Conservation (phyloP, 2,329 filamentous ascomycete species). For the Kalmusia sp. region DNA sequence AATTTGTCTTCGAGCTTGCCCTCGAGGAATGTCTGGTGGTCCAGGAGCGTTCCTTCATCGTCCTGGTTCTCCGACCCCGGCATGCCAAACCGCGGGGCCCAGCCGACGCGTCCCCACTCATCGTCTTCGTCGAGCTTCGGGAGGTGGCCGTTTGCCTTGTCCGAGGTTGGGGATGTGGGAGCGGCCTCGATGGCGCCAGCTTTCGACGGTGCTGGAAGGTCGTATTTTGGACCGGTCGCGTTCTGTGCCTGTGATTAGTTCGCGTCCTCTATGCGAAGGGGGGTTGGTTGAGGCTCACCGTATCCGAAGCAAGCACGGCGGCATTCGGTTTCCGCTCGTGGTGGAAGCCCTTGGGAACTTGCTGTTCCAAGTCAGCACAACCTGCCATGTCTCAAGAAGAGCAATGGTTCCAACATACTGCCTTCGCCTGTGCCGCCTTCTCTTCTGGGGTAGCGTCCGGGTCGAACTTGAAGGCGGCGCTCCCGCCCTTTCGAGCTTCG, state of each 20-base stretch:
- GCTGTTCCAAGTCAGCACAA: slow-evolving; percentile 51
- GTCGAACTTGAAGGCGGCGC: slow-evolving; percentile 83
- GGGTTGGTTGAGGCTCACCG: slow-evolving; percentile 50
- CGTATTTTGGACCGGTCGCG: slow-evolving; percentile 70
- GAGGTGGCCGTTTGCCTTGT: slow-evolving; percentile 58
- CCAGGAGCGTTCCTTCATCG: slow-evolving; percentile 71
- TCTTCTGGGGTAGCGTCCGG: slow-evolving; percentile 82
- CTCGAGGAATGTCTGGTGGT: slow-evolving; percentile 90
- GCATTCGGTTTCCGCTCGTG: slow-evolving; percentile 68
- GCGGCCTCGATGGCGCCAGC: slow-evolving; percentile 69
- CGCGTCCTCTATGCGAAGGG: neutral
- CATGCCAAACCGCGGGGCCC: slow-evolving; percentile 83
- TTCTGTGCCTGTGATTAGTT: slow-evolving; percentile 54
- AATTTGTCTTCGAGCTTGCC: slow-evolving; percentile 84
- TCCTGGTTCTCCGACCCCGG: slow-evolving; percentile 57
- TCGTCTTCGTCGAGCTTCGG: slow-evolving; percentile 59
- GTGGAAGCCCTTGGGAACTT: slow-evolving; percentile 69
- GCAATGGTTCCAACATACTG: slow-evolving; percentile 62
- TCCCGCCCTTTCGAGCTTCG: slow-evolving; percentile 80
- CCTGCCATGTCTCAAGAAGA: neutral
- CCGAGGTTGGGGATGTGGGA: slow-evolving; percentile 57
- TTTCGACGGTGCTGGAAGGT: slow-evolving; percentile 78
- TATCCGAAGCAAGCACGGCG: slow-evolving; percentile 78
- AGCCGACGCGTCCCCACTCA: slow-evolving; percentile 70
- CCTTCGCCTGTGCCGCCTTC: slow-evolving; percentile 80